phyloP scores from a whole-genome alignment of 345 rosid genomes.

The Corchorus olitorius region DNA sequence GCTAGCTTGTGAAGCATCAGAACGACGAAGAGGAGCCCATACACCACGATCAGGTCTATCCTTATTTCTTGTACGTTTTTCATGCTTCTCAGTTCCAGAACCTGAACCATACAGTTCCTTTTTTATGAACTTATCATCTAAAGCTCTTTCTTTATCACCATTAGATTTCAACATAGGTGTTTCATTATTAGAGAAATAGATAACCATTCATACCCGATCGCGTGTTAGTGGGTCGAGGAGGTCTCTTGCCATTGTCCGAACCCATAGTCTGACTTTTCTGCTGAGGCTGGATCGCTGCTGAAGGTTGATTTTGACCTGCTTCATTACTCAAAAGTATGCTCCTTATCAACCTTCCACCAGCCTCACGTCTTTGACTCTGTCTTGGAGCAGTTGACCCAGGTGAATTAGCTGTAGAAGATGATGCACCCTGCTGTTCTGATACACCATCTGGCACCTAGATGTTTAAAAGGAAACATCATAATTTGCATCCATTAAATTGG shows the following conservation, averaged over 20 bases:
- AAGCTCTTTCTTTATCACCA: slow-evolving; percentile 32
- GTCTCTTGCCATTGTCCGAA: slow-evolving; percentile 40
- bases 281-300: slow-evolving; percentile 37
- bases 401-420: slow-evolving; percentile 33
- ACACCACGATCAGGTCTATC: slow-evolving; percentile 77
- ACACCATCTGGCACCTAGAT: slow-evolving; percentile 37
- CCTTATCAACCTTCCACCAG: slow-evolving; percentile 55
- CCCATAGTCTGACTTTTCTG: slow-evolving; percentile 40
- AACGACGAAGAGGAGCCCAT: slow-evolving; percentile 70
- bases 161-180: slow-evolving; percentile 23
- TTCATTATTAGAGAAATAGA: slow-evolving; percentile 28
- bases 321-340: slow-evolving; percentile 51
- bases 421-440: slow-evolving; percentile 34
- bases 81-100: slow-evolving; percentile 48
- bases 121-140: slow-evolving; percentile 46
- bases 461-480: slow-evolving; percentile 23
- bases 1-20: slow-evolving; percentile 48
- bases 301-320: slow-evolving; percentile 31
- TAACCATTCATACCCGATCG: slow-evolving; percentile 35
- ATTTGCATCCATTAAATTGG: slow-evolving; percentile 9
- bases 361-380: slow-evolving; percentile 44
- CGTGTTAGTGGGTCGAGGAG: slow-evolving; percentile 35
- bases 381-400: slow-evolving; percentile 32
- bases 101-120: slow-evolving; percentile 46
- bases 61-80: slow-evolving; percentile 54